Evolutionary conservation across 352 stramenopile species (phyloP), one percentile per base, ranked within the genome.

Genomic region (Globisporangium cystogenes): DNA sequence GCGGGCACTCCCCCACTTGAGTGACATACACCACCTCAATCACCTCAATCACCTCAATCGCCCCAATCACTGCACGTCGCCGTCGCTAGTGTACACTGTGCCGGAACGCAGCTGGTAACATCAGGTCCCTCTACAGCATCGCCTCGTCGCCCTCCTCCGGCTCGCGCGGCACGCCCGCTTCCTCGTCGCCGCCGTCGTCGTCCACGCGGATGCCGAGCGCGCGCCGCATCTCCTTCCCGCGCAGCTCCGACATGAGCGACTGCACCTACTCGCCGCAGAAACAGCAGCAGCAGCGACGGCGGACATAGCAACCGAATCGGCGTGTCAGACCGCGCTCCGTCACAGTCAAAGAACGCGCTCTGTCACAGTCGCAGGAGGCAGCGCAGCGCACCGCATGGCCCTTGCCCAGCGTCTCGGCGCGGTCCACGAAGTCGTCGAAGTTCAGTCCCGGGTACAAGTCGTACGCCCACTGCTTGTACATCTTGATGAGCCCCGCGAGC

Each of bases 391-490:
- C 68, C 21, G 39, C 58, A 23, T 85, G 75, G 6, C 62, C 65
- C 41, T 87, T 87, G 18, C 75, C 74, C 11, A 92, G 45, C 21
- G 53, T 55, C 55, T 91, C 80, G 6, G 77, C 60, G 14, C 80
- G 66, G 11, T 89, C 80, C 24, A 89, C 58, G 51, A 93, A 89
- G 57, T 93, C 80, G 35, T 91, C 82, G 59, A 93, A 86, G 43
- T 88, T 82, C n/a, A 91, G 68, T 0, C 78, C 79, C 18, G 82
- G 80, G 50, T 87, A 90, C 36, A 93, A 64, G 44, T 91, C 82
- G 56, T 84, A 93, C 14, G 82, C 82, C 82, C 82, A 93, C 51
- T 93, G 77, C 51, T 87, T 90, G 71, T 93, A 93, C 75, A 86
- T 86, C 43, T 78, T 78, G 12, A 93, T 62, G 41, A 93, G 59